A percentile compares a stretch with the other conserved stretches of the same genome.
Conservation (phyloP, 2,329 filamentous ascomycete species). For the Alternaria dauci region DNA sequence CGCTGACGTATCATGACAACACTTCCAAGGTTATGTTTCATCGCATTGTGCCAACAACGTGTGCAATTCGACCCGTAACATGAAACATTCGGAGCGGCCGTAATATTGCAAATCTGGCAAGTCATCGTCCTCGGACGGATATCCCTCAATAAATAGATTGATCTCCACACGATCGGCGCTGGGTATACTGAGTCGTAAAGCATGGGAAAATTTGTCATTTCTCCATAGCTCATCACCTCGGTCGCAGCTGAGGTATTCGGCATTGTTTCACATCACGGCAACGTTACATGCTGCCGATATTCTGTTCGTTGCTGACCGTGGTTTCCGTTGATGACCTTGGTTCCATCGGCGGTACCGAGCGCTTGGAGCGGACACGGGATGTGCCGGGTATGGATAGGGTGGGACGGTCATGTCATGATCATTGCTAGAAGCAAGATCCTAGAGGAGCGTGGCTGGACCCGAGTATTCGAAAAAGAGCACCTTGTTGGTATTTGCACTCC, state of each 20-base stretch:
- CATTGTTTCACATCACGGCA: background rate
- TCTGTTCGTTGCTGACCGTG: background rate
- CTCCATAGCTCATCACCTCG: background rate
- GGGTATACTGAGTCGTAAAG: background rate
- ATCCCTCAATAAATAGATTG: background rate
- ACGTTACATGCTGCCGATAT: background rate
- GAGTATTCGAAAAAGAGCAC: background rate
- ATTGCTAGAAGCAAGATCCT: background rate
- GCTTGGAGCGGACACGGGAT: background rate
- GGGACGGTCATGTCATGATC: background rate
- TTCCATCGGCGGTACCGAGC: background rate
- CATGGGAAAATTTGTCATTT: background rate
- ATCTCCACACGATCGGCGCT: background rate
- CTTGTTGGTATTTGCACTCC: background rate
- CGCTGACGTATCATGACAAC: background rate
- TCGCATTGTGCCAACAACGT: background rate
- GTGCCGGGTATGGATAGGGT: background rate
- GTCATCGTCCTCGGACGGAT: background rate
- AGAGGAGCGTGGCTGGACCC: background rate
- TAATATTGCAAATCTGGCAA: background rate
- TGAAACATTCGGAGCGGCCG: conserved; percentile 17
- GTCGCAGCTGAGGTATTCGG: background rate
- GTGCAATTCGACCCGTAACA: conserved; percentile 2
- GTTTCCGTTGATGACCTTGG: background rate
- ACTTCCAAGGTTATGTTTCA: background rate